phyloP scores from a whole-genome alignment of 345 rosid species.

The Eucalyptus curtisii region DNA sequence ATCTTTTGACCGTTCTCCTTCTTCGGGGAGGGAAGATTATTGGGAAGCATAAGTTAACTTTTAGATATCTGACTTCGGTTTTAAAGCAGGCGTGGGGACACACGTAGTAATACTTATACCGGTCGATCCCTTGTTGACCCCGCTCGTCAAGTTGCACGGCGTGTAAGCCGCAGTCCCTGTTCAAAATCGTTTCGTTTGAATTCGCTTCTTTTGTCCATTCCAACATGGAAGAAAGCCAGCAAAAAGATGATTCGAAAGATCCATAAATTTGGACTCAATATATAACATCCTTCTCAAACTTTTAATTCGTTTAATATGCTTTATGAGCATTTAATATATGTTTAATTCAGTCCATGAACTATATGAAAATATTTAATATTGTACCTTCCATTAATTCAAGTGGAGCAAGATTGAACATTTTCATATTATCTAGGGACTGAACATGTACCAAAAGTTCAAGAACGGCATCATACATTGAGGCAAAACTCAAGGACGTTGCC shows the following conservation, averaged over 20 bases:
- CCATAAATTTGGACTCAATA: not conserved
- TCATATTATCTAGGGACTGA: fast-evolving
- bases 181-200: not conserved
- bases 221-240: not conserved
- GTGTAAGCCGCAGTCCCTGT: not conserved
- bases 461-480: too few species aligned
- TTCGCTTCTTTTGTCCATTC: not conserved
- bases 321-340: too few species aligned
- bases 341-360: fast-evolving
- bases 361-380: too few species aligned
- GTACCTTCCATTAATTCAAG: too few species aligned
- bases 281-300: not conserved
- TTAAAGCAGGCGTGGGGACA: not conserved
- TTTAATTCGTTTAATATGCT: too few species aligned
- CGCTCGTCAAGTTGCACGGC: not conserved
- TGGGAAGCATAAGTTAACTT: not conserved
- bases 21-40: not conserved
- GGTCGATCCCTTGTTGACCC: not conserved
- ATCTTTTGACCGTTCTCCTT: not conserved
- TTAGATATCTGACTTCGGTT: not conserved
- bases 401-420: too few species aligned
- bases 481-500: too few species aligned
- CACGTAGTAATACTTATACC: not conserved
- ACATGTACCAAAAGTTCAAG: fast-evolving
- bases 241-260: not conserved